phyloP scores from a whole-genome alignment of 2,329 filamentous ascomycete genomes.

The Davidsoniella virescens region DNA sequence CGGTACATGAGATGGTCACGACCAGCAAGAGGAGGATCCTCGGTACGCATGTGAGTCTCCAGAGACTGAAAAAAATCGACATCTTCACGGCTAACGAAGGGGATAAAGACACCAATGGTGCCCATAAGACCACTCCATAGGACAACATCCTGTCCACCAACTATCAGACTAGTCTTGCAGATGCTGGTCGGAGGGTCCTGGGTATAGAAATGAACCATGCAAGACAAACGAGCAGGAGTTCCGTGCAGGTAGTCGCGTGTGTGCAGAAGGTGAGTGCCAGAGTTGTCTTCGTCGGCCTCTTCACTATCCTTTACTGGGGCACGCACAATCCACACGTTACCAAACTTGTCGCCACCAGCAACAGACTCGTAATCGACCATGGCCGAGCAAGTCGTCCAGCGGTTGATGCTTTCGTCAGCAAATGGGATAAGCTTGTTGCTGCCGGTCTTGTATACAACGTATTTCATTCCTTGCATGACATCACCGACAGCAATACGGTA shows the following conservation, averaged over 20 bases:
- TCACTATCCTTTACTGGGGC: constrained; percentile 74
- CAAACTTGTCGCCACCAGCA: constrained; percentile 93
- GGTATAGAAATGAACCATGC: constrained; percentile 78
- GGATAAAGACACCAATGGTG: constrained; percentile 82
- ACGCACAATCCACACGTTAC: constrained; percentile 84
- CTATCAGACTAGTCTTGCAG: constrained; percentile 74
- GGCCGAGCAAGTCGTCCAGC: constrained; percentile 78
- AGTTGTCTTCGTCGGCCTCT: constrained; percentile 78
- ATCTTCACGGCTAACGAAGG: constrained; percentile 81
- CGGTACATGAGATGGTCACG: constrained; percentile 92
- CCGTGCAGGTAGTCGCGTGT: constrained; percentile 83
- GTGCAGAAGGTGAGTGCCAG: constrained; percentile 79
- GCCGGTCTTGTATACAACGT: constrained; percentile 81
- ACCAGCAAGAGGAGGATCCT: constrained; percentile 77
- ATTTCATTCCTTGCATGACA: constrained; percentile 80
- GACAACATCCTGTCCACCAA: constrained; percentile 79
- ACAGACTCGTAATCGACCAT: constrained; percentile 98
- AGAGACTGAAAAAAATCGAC: constrained; percentile 95
- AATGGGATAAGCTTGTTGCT: constrained; percentile 90
- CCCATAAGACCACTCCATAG: constrained; percentile 92
- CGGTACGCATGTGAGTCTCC: constrained; percentile 71
- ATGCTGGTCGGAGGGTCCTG: constrained; percentile 88
- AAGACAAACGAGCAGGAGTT: constrained; percentile 63
- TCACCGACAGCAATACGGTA: constrained; percentile 85
- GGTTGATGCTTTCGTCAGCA: constrained; percentile 71